Evolutionary conservation across 2,329 filamentous ascomycete species (phyloP), one percentile per base, ranked within the genome.

Genomic region (Neofusicoccum kwambonambiense): DNA sequence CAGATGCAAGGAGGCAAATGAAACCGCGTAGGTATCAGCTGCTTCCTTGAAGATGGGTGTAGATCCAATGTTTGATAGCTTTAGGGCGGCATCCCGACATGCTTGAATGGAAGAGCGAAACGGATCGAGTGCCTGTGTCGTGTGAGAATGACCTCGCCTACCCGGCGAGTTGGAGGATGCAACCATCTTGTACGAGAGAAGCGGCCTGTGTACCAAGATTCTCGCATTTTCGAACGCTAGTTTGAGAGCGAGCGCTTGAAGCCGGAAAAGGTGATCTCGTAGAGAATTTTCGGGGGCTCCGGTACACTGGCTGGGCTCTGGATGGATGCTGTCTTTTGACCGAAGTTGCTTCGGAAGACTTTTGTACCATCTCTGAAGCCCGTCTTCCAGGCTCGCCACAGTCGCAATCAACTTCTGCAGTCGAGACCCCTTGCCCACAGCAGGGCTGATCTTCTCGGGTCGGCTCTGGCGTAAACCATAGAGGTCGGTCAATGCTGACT

Each of bases 231-330:
- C 54, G 11, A 34, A 58, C 6, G 37, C 54, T 3, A 58, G 54
- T 2, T 58, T 58, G 3, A 58, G 54, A 31, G 54, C 37, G n/a
- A 58, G 54, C 8, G 37, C 54, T 58, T 58, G 54, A 34, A 58
- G 54, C 15, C 44, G 19, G 27, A 58, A 58, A 11, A 58, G 54
- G 19, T 58, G 39, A 1, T 12, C 5, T 44, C 34, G 11, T 4
- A 58, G 11, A 5, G 39, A 0, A 19, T 6, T 9, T 13, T 12
- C 19, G 8, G 9, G 35, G 8, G 9, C 50, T 52, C 3, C 22
- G 22, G 22, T 22, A 22, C 22, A 1, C 22, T 22, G 22, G 22
- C 22, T 22, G 22, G 22, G 22, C 3, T 22, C 22, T 3, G 22
- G 22, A 22, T 22, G 3, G 22, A 7, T 39, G 22, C n/a, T 42